Evolutionary conservation across 73 alveolate species (phyloP).

Genomic region (Paramecium tetraurelia): DNA sequence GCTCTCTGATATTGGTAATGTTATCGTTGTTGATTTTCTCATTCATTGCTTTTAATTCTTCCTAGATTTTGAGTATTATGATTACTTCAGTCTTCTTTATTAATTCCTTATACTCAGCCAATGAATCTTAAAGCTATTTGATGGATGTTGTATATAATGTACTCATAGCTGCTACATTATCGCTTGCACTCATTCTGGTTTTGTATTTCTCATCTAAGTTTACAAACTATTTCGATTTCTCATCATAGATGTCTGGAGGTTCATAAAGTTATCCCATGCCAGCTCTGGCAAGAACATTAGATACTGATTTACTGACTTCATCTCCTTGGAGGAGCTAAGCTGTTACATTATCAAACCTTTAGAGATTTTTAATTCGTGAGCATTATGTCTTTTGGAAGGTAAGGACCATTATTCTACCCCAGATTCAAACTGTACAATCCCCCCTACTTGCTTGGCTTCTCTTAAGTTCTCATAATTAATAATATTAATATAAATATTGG

Average conservation of each 20-base stretch:
- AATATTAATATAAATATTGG: background rate
- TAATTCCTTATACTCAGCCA: slow-evolving; percentile 23
- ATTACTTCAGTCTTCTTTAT: slow-evolving; percentile 30
- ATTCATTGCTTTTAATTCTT: slow-evolving; percentile 22
- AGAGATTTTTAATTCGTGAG: slow-evolving; percentile 53
- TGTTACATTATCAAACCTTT: slow-evolving; percentile 31
- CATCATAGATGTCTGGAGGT: slow-evolving; percentile 66
- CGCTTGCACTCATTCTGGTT: slow-evolving; percentile 59
- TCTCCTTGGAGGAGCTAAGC: slow-evolving; percentile 44
- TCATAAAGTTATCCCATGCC: slow-evolving; percentile 54
- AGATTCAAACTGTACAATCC: slow-evolving; percentile 59
- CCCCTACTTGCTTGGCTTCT: slow-evolving; percentile 53
- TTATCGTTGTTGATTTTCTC: slow-evolving; percentile 17
- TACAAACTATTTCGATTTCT: slow-evolving; percentile 53
- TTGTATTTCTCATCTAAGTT: slow-evolving; percentile 60
- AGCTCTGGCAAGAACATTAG: slow-evolving; percentile 52
- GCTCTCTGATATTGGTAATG: slow-evolving; percentile 10
- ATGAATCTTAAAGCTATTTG: background rate
- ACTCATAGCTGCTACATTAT: slow-evolving; percentile 55
- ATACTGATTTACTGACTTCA: slow-evolving; percentile 58
- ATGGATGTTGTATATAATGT: slow-evolving; percentile 11
- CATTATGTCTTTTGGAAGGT: slow-evolving; percentile 61
- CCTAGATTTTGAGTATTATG: background rate
- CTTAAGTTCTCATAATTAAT: background rate
- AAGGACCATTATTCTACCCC: slow-evolving; percentile 64